Conservation (phyloP, 208 protist genomes). For the Zelonia costaricensis region DNA sequence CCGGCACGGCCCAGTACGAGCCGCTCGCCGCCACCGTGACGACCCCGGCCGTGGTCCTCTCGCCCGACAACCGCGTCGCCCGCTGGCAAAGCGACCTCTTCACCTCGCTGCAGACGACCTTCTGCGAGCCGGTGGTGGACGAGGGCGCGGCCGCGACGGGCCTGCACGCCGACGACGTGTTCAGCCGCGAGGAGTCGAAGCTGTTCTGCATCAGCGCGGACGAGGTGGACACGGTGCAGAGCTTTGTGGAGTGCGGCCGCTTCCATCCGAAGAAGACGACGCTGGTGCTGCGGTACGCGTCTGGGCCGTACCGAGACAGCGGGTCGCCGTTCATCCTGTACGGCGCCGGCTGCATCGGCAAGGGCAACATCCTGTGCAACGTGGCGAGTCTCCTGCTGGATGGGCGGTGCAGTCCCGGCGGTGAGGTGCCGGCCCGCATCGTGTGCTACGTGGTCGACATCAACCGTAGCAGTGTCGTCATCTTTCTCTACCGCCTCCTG, state of each 20-base stretch:
- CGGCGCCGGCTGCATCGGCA: slow-evolving; percentile 57
- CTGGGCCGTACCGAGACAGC: slow-evolving; percentile 27
- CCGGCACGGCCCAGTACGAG: slow-evolving; percentile 11
- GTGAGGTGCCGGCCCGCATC: slow-evolving; percentile 23
- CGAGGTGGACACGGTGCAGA: slow-evolving; percentile 17
- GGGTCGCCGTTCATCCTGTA: slow-evolving; percentile 74
- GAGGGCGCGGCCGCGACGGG: not conserved
- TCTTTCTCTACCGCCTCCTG: slow-evolving; percentile 66
- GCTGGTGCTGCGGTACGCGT: slow-evolving; percentile 42
- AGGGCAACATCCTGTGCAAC: slow-evolving; percentile 57
- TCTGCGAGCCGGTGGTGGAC: slow-evolving; percentile 34
- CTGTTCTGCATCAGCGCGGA: slow-evolving; percentile 22
- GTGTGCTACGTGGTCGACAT: slow-evolving; percentile 40
- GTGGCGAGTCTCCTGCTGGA: slow-evolving; percentile 35
- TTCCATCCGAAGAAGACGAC: slow-evolving; percentile 33
- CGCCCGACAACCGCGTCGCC: slow-evolving; percentile 32
- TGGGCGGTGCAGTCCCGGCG: slow-evolving; percentile 8
- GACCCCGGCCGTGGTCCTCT: slow-evolving; percentile 26
- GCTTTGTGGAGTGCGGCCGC: slow-evolving; percentile 15
- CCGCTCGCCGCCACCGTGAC: slow-evolving; percentile 16
- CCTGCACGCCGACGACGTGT: slow-evolving; percentile 6
- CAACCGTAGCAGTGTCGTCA: slow-evolving; percentile 48
- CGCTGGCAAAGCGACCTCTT: slow-evolving; percentile 82
- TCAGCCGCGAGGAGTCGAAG: slow-evolving; percentile 12
- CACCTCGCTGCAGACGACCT: slow-evolving; percentile 46